Evolutionary conservation across 2,329 filamentous ascomycete species (phyloP).

Genomic region (Eutypa lata): DNA sequence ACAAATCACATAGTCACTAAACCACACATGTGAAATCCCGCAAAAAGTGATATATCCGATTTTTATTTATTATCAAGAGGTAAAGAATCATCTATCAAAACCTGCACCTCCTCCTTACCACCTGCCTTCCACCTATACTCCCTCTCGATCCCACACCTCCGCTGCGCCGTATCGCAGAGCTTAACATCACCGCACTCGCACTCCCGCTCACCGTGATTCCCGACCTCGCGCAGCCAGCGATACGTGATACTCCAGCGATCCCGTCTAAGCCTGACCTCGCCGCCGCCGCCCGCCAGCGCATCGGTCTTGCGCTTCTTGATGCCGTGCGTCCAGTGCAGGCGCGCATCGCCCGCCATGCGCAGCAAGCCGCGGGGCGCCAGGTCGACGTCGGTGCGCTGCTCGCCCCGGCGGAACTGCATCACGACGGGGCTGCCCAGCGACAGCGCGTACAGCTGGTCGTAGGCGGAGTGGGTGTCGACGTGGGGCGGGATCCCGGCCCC

Average conservation of each 20-base stretch:
- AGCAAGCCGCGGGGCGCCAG: conserved; percentile 48
- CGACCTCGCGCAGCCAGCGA: conserved; percentile 43
- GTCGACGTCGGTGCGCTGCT: conserved; percentile 36
- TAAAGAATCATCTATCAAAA: too few species aligned
- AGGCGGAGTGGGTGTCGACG: conserved; percentile 54
- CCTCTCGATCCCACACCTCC: conserved; percentile 41
- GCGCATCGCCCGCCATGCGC: conserved; percentile 46
- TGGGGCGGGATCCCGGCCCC: conserved; percentile 60
- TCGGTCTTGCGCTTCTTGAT: conserved; percentile 54
- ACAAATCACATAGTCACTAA: too few species aligned
- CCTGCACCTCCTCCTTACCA: too few species aligned
- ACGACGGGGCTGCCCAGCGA: conserved; percentile 19
- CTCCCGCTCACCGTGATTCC: conserved; percentile 23
- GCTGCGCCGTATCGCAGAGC: conserved; percentile 51
- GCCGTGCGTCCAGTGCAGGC: conserved; percentile 54
- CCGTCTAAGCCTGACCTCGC: conserved; percentile 35
- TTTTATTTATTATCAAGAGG: too few species aligned
- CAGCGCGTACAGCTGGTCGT: conserved; percentile 26
- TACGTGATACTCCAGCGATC: conserved; percentile 56
- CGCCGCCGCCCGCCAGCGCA: conserved; percentile 20
- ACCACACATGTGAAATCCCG: too few species aligned
- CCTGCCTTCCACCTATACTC: conserved; percentile 46
- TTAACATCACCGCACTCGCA: conserved; percentile 49
- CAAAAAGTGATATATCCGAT: too few species aligned
- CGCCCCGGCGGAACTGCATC: conserved; percentile 19